Evolutionary conservation across 306 rosid genomes (phyloP), one percentile per base, ranked within the genome.

Genomic region (Trichosanthes truncata): DNA sequence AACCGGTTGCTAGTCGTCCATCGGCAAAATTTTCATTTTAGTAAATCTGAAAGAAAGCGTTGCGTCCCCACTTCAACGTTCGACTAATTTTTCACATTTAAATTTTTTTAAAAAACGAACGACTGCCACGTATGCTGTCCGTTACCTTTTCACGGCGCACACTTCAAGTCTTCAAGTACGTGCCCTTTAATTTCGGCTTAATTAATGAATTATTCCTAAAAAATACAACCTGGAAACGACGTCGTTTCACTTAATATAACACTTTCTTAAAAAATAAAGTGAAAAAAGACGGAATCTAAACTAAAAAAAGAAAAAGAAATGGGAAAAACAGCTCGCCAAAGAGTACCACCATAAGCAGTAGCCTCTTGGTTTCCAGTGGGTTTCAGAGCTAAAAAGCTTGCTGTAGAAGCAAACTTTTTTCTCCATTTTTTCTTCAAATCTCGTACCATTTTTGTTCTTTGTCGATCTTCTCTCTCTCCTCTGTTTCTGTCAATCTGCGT

Each of bases 331-430:
- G 31, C 8, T 29, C 23, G 46, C 45, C 1, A 7, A 8, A 17
- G 26, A 35, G 46, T 35, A 65, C 14, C 25, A 18, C 25, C 21
- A 35, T 62, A 35, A 18, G 46, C 73, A 4, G 52, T 36, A 35
- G 73, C 33, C 57, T 23, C 40, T 46, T 46, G 56, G 12, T 46
- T 72, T 72, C 11, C 77, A 46, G 77, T 72, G 77, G 77, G 77
- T 72, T 72, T 72, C 78, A 73, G 78, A 73, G 78, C 78, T 73
- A 21, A 41, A 69, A 73, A 48, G 40, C 78, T 73, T 73, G 55
- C 25, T 46, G 78, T 51, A 0, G 36, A 48, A 73, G 78, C 78
- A 46, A 71, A 29, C 59, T 21, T 23, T 43, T 71, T 12, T 41
- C 46, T 35, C 11, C 10, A 29, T 20, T 43, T 23, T 31, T 33